phyloP scores from a whole-genome alignment of 225 moss, liverwort and hornwort species.

The Straminergon stramineum region DNA sequence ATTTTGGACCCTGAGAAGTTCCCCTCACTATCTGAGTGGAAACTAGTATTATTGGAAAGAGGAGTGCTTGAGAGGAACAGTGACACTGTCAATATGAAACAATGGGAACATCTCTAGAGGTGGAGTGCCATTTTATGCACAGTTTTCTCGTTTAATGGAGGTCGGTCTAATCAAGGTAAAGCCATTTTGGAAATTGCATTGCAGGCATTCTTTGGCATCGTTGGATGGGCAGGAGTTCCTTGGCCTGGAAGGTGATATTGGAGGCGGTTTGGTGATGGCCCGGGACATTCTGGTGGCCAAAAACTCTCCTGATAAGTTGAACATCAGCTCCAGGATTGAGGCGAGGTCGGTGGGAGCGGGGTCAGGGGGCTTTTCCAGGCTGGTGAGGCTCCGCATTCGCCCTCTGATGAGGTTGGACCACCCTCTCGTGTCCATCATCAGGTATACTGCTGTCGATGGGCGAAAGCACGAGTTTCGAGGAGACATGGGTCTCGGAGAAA shows the following conservation, averaged over 20 bases:
- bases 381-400: constrained; percentile 76
- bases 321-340: constrained; percentile 67
- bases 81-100: not conserved
- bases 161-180: not conserved
- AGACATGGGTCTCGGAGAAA: constrained; percentile 43
- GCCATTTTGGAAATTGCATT: constrained; percentile 9
- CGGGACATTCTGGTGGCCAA: constrained; percentile 40
- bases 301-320: constrained; percentile 24
- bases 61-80: not conserved
- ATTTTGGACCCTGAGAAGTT: not conserved
- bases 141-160: not conserved
- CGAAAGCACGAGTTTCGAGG: constrained; percentile 32
- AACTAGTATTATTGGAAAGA: not conserved
- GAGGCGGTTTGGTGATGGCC: constrained; percentile 70
- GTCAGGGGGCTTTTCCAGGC: constrained; percentile 83
- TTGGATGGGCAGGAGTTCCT: constrained; percentile 26
- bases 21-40: not conserved
- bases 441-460: constrained; percentile 54
- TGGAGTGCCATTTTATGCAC: not conserved
- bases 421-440: constrained; percentile 29
- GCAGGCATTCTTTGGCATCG: constrained; percentile 52
- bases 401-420: constrained; percentile 63
- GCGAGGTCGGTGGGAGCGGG: constrained; percentile 81
- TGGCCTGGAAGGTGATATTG: constrained; percentile 74
- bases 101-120: not conserved